Conservation (phyloP, 768 basidiomycete species). For the Hemileccinum rubropunctum region DNA sequence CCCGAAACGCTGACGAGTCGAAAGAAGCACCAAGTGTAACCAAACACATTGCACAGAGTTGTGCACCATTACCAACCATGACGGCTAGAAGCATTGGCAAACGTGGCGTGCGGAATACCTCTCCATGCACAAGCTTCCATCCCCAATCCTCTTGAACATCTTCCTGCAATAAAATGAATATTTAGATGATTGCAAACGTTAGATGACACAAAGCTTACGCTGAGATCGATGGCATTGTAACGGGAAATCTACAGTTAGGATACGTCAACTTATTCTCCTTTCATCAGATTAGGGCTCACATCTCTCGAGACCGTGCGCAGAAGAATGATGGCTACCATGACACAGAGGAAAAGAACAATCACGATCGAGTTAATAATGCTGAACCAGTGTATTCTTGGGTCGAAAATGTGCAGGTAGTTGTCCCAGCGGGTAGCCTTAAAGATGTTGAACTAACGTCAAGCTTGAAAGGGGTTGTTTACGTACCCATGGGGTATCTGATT, state of each 20-base stretch:
- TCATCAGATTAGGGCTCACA: constrained; percentile 40
- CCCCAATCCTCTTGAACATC: constrained; percentile 98
- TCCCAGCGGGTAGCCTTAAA: constrained; percentile 92
- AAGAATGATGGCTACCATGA: constrained; percentile 92
- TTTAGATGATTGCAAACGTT: not conserved
- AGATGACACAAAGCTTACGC: constrained; percentile 45
- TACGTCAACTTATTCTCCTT: not conserved
- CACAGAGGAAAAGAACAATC: constrained; percentile 87
- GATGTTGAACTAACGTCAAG: constrained; percentile 5
- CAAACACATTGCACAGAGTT: constrained; percentile 71
- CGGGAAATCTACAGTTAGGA: constrained; percentile 35
- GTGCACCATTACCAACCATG: constrained; percentile 74
- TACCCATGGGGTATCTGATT: constrained; percentile 86
- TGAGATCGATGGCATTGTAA: constrained; percentile 94
- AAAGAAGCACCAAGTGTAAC: constrained; percentile 71
- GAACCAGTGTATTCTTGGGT: constrained; percentile 96
- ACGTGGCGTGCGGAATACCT: constrained; percentile 86
- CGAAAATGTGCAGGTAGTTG: constrained; percentile 90
- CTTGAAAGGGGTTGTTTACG: constrained; percentile 2
- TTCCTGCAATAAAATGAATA: constrained; percentile 47
- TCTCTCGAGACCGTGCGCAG: constrained; percentile 85
- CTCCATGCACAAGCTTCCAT: constrained; percentile 96
- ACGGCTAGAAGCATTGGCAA: constrained; percentile 78
- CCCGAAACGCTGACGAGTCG: not conserved
- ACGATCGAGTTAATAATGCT: constrained; percentile 90